These are phyloP conservation scores for Cruciata laevipes DNA, from an alignment of 257 asterid genomes.

Conservation along the genomic window DNA sequence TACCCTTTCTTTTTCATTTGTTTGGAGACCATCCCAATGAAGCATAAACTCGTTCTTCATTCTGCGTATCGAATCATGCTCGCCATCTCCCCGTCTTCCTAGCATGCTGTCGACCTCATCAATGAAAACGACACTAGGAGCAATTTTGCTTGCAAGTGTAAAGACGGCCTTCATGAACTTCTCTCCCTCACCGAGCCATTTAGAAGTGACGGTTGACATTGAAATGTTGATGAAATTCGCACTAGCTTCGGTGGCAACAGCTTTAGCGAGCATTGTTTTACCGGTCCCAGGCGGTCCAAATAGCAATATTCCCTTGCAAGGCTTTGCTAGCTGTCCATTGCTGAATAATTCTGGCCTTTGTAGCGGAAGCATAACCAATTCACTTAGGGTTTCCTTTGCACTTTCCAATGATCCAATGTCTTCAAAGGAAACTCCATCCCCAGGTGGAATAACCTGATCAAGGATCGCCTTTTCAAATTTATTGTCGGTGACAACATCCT, in stretches of 20 bases:
- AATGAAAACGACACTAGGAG: conserved; percentile 76
- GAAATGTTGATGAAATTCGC: conserved; percentile 86
- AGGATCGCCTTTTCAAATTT: conserved; percentile 78
- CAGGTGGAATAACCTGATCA: conserved; percentile 73
- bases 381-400: conserved; percentile 81
- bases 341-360: conserved; percentile 82
- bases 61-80: conserved; percentile 94
- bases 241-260: conserved; percentile 91
- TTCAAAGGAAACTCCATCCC: conserved; percentile 76
- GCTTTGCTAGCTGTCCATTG: conserved; percentile 89
- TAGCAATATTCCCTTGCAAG: conserved; percentile 87
- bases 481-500: conserved; percentile 83
- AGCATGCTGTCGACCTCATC: conserved; percentile 96
- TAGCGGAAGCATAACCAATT: conserved; percentile 84
- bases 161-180: conserved; percentile 82
- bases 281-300: conserved; percentile 94
- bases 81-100: conserved; percentile 89
- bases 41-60: conserved; percentile 95
- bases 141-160: conserved; percentile 77
- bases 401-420: conserved; percentile 86
- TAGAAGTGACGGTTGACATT: conserved; percentile 82
- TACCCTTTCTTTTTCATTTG: conserved; percentile 86
- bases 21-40: conserved; percentile 88
- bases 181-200: conserved; percentile 96
- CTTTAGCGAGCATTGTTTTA: conserved; percentile 92